These are phyloP conservation scores for Agrocybe pediades DNA, from an alignment of 768 basidiomycete species.

Conservation along the genomic window DNA sequence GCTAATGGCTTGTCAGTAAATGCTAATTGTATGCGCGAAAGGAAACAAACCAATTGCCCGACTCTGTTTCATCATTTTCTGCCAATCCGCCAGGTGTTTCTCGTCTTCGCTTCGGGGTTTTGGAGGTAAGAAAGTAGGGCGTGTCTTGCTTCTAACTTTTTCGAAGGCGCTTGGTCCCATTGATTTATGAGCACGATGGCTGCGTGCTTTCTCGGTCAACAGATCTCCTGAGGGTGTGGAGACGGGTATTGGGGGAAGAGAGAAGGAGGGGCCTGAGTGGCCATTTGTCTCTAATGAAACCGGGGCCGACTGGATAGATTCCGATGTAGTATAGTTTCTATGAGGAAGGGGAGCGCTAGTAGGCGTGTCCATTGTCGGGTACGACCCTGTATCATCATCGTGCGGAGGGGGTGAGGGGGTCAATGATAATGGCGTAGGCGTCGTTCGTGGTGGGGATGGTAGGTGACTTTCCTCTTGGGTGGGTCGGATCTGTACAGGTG, in stretches of 20 bases:
- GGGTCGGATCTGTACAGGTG: neutral
- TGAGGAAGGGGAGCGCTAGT: conserved; percentile 13
- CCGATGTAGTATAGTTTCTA: conserved; percentile 1
- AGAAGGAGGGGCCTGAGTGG: conserved; percentile 6
- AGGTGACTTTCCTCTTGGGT: neutral
- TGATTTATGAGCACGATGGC: conserved; percentile 51
- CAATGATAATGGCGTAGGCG: neutral
- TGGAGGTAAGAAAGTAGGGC: conserved; percentile 85
- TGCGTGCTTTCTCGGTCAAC: conserved; percentile 29
- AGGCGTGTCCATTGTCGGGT: conserved; percentile 7
- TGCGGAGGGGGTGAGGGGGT: neutral
- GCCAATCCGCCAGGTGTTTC: conserved; percentile 86
- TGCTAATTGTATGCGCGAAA: neutral
- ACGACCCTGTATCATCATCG: conserved; percentile 1
- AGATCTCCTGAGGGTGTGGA: conserved; percentile 7
- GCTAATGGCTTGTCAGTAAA: conserved; percentile 39
- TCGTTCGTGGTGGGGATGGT: neutral
- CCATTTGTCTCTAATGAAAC: conserved; percentile 9
- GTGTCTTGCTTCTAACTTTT: conserved; percentile 79
- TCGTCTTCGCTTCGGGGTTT: conserved; percentile 76
- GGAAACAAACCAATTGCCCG: conserved; percentile 65
- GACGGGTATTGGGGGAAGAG: conserved; percentile 16
- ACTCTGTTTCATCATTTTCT: conserved; percentile 85
- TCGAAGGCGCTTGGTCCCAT: conserved; percentile 72
- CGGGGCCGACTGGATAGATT: conserved; percentile 14